Percentiles rank a stretch among this genome's conserved stretches.
phyloP scores from a whole-genome alignment of 495 filamentous ascomycete genomes.

The Penicillium steckii region DNA sequence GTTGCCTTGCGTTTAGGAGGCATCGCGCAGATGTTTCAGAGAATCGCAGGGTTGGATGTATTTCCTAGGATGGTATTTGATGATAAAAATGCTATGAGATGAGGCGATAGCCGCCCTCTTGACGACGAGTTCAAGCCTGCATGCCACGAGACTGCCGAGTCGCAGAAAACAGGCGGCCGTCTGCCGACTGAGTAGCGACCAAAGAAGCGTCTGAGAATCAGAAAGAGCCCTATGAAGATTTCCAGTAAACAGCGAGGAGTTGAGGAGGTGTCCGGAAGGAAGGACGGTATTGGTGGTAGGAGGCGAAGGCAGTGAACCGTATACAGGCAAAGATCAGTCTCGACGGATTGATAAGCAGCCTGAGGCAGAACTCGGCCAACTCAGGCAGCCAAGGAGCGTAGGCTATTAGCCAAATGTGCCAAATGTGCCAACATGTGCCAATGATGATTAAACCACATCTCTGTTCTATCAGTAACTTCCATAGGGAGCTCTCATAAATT shows the following conservation, averaged over 20 bases:
- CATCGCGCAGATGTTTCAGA: constrained; percentile 44
- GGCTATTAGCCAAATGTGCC: not conserved
- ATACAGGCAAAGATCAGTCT: not conserved
- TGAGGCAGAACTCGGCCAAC: constrained; percentile 20
- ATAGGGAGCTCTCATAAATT: no score
- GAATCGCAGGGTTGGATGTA: not conserved
- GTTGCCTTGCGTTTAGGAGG: constrained; percentile 77
- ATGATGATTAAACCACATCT: no score
- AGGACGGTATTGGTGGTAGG: not conserved
- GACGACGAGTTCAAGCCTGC: constrained; percentile 15
- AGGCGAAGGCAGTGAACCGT: not conserved
- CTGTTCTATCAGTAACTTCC: no score
- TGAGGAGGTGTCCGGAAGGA: not conserved
- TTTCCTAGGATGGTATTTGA: not conserved
- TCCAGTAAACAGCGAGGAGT: no score
- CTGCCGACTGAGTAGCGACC: constrained; percentile 6
- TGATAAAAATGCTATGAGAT: not conserved
- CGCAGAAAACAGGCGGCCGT: constrained; percentile 16
- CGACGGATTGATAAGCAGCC: constrained; percentile 12
- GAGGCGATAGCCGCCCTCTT: constrained; percentile 19
- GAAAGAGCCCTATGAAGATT: not conserved
- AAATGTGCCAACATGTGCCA: no score
- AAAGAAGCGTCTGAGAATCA: not conserved
- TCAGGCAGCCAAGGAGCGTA: not conserved
- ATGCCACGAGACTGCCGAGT: constrained; percentile 20